Evolutionary conservation across 2,329 filamentous ascomycete species (phyloP).

Genomic region (Malbranchea zuffiana): DNA sequence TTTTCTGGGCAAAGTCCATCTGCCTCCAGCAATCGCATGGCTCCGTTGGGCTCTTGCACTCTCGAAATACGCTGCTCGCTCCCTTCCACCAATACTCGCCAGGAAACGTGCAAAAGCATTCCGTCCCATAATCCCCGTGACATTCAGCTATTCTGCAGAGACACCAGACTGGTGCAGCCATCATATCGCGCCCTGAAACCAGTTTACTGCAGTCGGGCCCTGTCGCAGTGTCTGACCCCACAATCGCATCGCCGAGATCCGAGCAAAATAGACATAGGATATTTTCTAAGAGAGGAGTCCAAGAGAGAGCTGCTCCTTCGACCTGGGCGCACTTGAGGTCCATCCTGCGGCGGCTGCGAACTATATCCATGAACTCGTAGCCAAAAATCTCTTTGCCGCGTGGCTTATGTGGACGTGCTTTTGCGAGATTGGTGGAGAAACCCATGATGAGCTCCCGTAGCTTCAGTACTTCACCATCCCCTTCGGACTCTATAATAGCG

Average conservation of each 20-base stretch:
- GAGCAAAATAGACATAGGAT: conserved; percentile 4
- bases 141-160: too few relatives aligned
- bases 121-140: too few relatives aligned
- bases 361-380: conserved; percentile 9
- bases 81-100: too few relatives aligned
- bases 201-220: not conserved
- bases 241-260: conserved; percentile 5
- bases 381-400: not conserved
- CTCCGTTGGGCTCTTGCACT: too few relatives aligned
- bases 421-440: conserved; percentile 2
- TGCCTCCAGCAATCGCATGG: too few relatives aligned
- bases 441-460: conserved; percentile 3
- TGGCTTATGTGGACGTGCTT: not conserved
- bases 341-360: not conserved
- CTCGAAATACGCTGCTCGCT: too few relatives aligned
- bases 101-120: too few relatives aligned
- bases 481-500: not conserved
- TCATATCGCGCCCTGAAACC: not conserved
- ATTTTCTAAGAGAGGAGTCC: not conserved
- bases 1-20: too few relatives aligned
- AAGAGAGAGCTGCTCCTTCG: not conserved
- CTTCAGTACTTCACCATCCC: not conserved
- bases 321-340: not conserved
- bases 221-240: not conserved
- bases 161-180: too few relatives aligned